Evolutionary conservation across 2,329 filamentous ascomycete genomes (phyloP), one percentile per base, ranked within the genome.

Genomic region (Microdochium trichocladiopsis): DNA sequence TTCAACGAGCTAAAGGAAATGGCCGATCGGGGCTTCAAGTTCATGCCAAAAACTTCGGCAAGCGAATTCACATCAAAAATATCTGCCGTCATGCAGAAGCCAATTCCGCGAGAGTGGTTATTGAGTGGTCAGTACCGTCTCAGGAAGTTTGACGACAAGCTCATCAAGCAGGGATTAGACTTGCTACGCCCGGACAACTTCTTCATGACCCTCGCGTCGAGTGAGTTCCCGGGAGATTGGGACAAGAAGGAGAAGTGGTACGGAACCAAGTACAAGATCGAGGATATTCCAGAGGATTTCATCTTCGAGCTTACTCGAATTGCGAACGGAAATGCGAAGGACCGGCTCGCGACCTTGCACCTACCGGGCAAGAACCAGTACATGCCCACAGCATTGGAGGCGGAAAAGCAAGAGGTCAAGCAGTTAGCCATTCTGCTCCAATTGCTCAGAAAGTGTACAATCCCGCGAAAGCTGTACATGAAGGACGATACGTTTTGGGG

Each of bases 401-500:
- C 99, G 2, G 91, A 96, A 67, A 96, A 94, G 77, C 95, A 90
- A 69, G 89, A 95, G 33, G 80, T 94, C n/a, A 77, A 83, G 24
- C 81, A 88, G 59, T 87, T 91, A 1, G 75, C 85, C 0, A 79
- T 87, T 52, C 77, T 83, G 1, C 94, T 94, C 0, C 87, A 85
- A 55, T 76, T 99, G 23, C 86, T 99, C 56, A 85, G 92, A 58
- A 91, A 95, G 61, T 93, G 96, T 59, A 78, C 85, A 5, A 74
- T 84, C 31, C 84, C 89, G 1, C 84, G 92, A 25, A 87, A 90
- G 2, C 99, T 94, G 94, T 96, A 86, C 76, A 99, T 99, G 76
- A 97, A 97, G 71, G 94, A 99, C 62, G 94, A 99, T 61, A 91
- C 86, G 0, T 99, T 97, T 70, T 97, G 93, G 92, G 94, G 97